These are phyloP conservation scores for Reticulascus tulasneorum DNA, from an alignment of 2,329 filamentous ascomycete species.

Conservation along the genomic window DNA sequence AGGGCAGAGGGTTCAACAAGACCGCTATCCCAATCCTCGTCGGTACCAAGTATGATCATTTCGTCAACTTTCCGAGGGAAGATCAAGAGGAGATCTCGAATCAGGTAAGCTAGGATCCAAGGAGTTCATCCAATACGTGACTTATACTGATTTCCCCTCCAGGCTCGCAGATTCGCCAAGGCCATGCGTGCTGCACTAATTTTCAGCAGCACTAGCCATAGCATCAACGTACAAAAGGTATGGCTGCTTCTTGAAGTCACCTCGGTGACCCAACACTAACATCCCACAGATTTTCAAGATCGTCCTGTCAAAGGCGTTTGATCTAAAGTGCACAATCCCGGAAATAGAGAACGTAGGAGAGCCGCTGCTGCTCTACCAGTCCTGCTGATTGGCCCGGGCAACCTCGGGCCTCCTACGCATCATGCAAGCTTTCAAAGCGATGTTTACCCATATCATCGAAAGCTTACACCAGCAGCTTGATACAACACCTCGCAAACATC, in stretches of 20 bases:
- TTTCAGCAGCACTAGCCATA: constrained; percentile 98
- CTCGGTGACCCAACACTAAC: constrained; percentile 8
- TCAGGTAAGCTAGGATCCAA: constrained; percentile 55
- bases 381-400: constrained; percentile 31
- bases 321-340: constrained; percentile 97
- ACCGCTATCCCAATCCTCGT: constrained; percentile 98
- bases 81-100: constrained; percentile 98
- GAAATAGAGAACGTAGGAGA: constrained; percentile 98
- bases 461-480: not conserved
- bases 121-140: not conserved
- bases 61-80: constrained; percentile 95
- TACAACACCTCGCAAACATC: constrained; percentile 4
- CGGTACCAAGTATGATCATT: constrained; percentile 98
- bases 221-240: constrained; percentile 98
- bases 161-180: constrained; percentile 94
- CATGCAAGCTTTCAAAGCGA: constrained; percentile 1
- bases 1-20: constrained; percentile 98
- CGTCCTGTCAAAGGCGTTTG: constrained; percentile 95
- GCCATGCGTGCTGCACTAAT: constrained; percentile 97
- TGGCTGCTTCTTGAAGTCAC: constrained; percentile 7
- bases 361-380: constrained; percentile 86
- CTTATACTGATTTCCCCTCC: constrained; percentile 15
- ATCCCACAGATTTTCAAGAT: constrained; percentile 91
- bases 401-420: not conserved
- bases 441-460: not conserved